Evolutionary conservation across 768 basidiomycete genomes (phyloP).

Genomic region (Serendipita sp.): DNA sequence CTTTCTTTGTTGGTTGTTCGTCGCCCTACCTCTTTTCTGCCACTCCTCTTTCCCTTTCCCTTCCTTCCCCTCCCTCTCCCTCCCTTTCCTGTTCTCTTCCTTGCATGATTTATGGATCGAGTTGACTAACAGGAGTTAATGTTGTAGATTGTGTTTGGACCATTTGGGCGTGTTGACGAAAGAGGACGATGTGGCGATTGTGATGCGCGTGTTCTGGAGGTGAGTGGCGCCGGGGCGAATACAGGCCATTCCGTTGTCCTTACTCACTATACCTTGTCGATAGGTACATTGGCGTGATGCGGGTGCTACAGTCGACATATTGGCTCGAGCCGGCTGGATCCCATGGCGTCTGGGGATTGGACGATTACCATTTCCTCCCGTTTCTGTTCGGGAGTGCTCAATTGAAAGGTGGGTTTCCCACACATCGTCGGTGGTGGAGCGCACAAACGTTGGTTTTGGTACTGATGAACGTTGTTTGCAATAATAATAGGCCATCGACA

Average conservation of each 20-base stretch:
- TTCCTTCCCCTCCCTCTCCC: no score
- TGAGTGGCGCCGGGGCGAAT: constrained; percentile 18
- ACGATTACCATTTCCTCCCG: constrained; percentile 92
- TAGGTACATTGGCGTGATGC: constrained; percentile 65
- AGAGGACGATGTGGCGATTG: constrained; percentile 56
- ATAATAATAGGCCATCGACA: constrained; percentile 62
- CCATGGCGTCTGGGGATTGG: constrained; percentile 94
- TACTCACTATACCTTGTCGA: neutral
- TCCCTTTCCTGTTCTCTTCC: no score
- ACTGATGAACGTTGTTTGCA: neutral
- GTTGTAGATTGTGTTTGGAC: constrained; percentile 58
- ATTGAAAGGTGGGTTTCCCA: constrained; percentile 30
- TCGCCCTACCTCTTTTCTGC: constrained; percentile 7
- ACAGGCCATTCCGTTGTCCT: neutral
- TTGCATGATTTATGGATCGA: no score
- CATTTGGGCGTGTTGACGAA: constrained; percentile 45
- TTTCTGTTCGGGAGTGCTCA: constrained; percentile 81
- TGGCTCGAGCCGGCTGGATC: constrained; percentile 99
- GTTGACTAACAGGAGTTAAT: neutral
- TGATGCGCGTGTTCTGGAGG: constrained; percentile 82
- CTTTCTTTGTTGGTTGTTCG: constrained; percentile 92
- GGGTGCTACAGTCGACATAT: constrained; percentile 77
- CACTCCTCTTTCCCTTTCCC: no score
- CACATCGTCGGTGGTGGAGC: neutral
- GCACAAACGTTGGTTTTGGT: neutral